phyloP scores from a whole-genome alignment of 139 green algal species.

The Dunaliella primolecta region DNA sequence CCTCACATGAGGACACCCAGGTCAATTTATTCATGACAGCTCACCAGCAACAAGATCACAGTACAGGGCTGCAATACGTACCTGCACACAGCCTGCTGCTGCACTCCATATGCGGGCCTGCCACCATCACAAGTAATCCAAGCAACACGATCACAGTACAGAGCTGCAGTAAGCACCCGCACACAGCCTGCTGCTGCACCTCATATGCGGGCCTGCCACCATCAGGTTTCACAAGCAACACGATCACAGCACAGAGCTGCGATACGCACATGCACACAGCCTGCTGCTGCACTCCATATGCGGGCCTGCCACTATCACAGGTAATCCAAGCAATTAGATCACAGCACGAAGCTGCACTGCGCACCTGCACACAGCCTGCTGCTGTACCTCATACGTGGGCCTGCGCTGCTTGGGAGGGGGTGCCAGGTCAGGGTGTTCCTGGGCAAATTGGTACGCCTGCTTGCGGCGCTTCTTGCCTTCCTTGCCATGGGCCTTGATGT shows the following conservation, averaged over 20 bases:
- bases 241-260: background rate
- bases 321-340: background rate
- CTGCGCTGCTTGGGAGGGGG: background rate
- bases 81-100: background rate
- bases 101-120: background rate
- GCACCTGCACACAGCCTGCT: background rate
- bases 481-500: conserved; percentile 14
- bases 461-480: background rate
- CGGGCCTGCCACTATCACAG: background rate
- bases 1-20: no score
- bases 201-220: no score
- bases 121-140: background rate
- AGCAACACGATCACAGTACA: no score
- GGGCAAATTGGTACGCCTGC: background rate
- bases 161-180: no score
- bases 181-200: background rate
- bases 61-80: background rate
- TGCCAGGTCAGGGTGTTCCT: background rate
- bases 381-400: conserved; percentile 1
- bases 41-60: no score
- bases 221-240: background rate
- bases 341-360: no score
- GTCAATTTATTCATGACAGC: no score
- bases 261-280: background rate
- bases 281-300: background rate